phyloP scores from a whole-genome alignment of 768 basidiomycete species.

The Psilocybe tampanensis region DNA sequence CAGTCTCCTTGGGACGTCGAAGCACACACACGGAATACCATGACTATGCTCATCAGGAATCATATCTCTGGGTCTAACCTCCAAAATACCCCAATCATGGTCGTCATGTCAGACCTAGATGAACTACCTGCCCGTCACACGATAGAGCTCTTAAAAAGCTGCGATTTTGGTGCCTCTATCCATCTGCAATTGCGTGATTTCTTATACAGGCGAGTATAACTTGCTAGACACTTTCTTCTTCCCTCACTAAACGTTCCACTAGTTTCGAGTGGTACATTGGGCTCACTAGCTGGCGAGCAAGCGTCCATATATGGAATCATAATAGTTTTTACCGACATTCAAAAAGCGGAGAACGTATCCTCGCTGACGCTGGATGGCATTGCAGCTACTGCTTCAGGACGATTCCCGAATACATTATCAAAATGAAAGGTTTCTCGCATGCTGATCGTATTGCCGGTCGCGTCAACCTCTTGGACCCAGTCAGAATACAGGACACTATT shows the following conservation, averaged over 20 bases:
- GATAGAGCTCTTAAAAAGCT: constrained; percentile 50
- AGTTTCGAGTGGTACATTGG: constrained; percentile 64
- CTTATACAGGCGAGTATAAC: constrained; percentile 53
- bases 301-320: constrained; percentile 49
- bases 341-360: constrained; percentile 45
- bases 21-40: constrained; percentile 45
- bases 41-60: constrained; percentile 47
- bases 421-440: constrained; percentile 66
- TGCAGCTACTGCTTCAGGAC: constrained; percentile 69
- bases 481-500: constrained; percentile 57
- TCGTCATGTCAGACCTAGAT: constrained; percentile 65
- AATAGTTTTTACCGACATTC: constrained; percentile 50
- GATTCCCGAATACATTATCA: constrained; percentile 56
- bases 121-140: constrained; percentile 61
- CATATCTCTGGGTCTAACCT: constrained; percentile 34
- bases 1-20: constrained; percentile 56
- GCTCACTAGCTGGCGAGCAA: constrained; percentile 57
- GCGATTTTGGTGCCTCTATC: constrained; percentile 52
- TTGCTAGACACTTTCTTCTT: not conserved
- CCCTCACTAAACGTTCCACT: not conserved
- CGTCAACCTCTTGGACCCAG: constrained; percentile 46
- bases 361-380: constrained; percentile 71
- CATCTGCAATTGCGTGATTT: constrained; percentile 66
- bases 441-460: constrained; percentile 58
- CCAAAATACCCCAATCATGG: constrained; percentile 38